phyloP scores from a whole-genome alignment of 2,329 filamentous ascomycete genomes.

The Beauveria sp. region DNA sequence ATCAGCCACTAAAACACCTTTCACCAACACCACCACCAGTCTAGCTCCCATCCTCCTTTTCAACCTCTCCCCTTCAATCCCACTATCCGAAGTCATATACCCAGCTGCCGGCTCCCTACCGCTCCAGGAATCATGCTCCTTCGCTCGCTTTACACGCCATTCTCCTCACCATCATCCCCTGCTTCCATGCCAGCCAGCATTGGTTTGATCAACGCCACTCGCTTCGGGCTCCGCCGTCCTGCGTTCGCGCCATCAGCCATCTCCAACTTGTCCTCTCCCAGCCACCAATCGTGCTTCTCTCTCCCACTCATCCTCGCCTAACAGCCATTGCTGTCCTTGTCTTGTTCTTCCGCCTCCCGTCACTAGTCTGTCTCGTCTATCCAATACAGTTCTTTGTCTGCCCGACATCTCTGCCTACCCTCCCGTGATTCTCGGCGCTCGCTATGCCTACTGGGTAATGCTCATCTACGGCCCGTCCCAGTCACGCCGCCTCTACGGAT shows the following conservation, averaged over 20 bases:
- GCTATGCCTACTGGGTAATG: neutral
- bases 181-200: neutral
- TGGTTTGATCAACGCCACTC: neutral
- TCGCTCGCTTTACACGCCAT: neutral
- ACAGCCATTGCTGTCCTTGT: neutral
- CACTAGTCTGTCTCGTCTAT: neutral
- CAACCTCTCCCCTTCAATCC: too few relatives aligned
- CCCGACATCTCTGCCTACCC: neutral
- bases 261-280: neutral
- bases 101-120: neutral
- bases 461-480: conserved; percentile 7
- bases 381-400: neutral
- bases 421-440: neutral
- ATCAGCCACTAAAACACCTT: neutral
- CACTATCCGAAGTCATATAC: neutral
- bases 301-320: neutral
- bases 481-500: neutral
- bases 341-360: neutral
- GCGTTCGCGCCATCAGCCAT: neutral
- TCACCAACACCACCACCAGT: neutral
- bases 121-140: neutral
- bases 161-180: neutral
- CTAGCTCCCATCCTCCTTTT: neutral
- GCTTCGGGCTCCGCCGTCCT: neutral
- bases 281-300: neutral